Conservation (phyloP, 768 basidiomycete genomes). For the Cubamyces sp. region DNA sequence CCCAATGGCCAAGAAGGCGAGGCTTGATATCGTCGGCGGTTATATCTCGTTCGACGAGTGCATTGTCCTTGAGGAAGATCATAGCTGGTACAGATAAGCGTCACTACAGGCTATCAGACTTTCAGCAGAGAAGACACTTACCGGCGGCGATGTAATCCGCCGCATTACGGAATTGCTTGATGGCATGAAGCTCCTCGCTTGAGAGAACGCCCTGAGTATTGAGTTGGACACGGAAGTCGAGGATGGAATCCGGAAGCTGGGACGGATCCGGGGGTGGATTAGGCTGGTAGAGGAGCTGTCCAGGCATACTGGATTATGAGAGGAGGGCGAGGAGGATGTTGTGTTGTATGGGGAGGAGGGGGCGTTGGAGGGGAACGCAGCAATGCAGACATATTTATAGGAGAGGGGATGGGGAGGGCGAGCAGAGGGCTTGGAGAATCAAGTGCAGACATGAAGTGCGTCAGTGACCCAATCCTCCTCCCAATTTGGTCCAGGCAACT, state of each 20-base stretch:
- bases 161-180: slow-evolving; percentile 60
- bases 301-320: slow-evolving; percentile 51
- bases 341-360: slow-evolving; percentile 5
- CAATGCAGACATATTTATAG: slow-evolving; percentile 16
- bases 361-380: background rate
- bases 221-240: slow-evolving; percentile 53
- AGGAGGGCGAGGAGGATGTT: slow-evolving; percentile 4
- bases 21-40: slow-evolving; percentile 75
- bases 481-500: slow-evolving; percentile 10
- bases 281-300: slow-evolving; percentile 55
- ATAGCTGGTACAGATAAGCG: slow-evolving; percentile 52
- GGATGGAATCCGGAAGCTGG: slow-evolving; percentile 60
- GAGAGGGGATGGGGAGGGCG: background rate
- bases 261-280: slow-evolving; percentile 76
- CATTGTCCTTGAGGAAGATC: slow-evolving; percentile 82
- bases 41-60: slow-evolving; percentile 63
- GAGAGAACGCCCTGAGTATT: slow-evolving; percentile 51
- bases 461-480: slow-evolving; percentile 4
- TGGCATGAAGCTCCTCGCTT: slow-evolving; percentile 51
- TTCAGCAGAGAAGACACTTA: slow-evolving; percentile 33
- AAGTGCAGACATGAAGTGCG: slow-evolving; percentile 1
- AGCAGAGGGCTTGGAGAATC: background rate
- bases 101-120: background rate
- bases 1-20: slow-evolving; percentile 84
- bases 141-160: slow-evolving; percentile 75